Base-by-base conservation (phyloP, 2,329 filamentous ascomycete genomes). In the Diaporthe amygdali region DNA sequence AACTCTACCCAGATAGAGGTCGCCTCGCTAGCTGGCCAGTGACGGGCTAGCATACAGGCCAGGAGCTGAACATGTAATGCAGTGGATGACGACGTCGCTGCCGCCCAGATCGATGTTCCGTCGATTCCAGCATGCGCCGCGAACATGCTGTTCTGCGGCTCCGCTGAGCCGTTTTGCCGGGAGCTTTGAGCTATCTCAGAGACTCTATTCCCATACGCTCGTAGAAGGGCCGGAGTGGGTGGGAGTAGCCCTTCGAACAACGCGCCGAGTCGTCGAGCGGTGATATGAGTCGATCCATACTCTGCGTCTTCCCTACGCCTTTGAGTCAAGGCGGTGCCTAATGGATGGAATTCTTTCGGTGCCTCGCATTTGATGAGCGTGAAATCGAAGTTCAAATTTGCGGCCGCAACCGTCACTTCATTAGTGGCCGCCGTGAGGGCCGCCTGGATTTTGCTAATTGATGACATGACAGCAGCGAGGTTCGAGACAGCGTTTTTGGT, bases 331-430 rank as follows among this genome's bases (percentile, higher is more conserved):
- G 68, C 44, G 0, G 67, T 54, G 0, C 81, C 82, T 0, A 86
- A 25, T 0, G 46, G 75, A 15, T 75, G 72, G 47, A 78, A 84
- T 69, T 85, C 83, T 17, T 66, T 66, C 0, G 83, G 83, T 0
- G 83, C 81, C 68, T 84, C 80, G 2, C 78, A 67, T 68, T 83
- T 84, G 44, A 82, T 68, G 0, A 86, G 71, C 0, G 81, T 76
- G 71, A 86, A 85, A 64, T 86, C 82, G 70, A 84, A 80, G 67
- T 86, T 84, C 70, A 84, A n/a, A 37, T 64, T 71, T 2, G 70
- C 70, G n/a, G n/a, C 46, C 9, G 6, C 20, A 49, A 49, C 49
- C 12, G 25, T 52, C 7, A 30, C 49, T 52, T 52, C 49, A 27
- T 52, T 30, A 14, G 47, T 52, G 49, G 49, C 49, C 4, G 49